A percentile compares a stretch with the other conserved stretches of the same genome.
phyloP scores from a whole-genome alignment of 441 rosid species.

The Theobroma grandiflorum region DNA sequence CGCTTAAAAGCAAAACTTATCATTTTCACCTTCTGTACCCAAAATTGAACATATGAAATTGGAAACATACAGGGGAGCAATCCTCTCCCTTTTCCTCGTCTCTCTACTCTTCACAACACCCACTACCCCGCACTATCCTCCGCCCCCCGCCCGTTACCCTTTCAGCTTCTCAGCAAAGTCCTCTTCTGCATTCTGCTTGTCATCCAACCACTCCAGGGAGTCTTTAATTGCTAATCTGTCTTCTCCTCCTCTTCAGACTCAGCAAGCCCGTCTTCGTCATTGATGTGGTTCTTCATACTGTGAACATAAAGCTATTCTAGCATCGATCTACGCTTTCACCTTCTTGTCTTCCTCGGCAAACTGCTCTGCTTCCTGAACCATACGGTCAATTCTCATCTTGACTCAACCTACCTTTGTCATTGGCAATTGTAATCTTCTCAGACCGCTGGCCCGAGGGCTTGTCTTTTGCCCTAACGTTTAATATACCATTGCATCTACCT shows the following conservation, averaged over 20 bases:
- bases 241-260: constrained; percentile 60
- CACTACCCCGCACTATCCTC: no score
- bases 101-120: background rate
- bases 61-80: background rate
- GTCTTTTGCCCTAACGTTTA: constrained; percentile 51
- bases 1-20: no score
- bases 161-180: constrained; percentile 61
- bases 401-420: constrained; percentile 52
- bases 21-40: background rate
- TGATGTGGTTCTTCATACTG: constrained; percentile 58
- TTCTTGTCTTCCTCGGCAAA: constrained; percentile 53
- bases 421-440: constrained; percentile 50
- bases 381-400: constrained; percentile 49
- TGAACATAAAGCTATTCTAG: constrained; percentile 43
- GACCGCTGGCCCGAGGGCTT: constrained; percentile 45
- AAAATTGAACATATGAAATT: background rate
- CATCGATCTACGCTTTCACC: constrained; percentile 48
- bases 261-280: constrained; percentile 54
- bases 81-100: background rate
- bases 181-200: constrained; percentile 53
- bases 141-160: no score
- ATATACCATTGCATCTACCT: constrained; percentile 53
- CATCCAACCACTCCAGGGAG: constrained; percentile 60
- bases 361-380: constrained; percentile 50
- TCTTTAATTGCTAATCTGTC: constrained; percentile 54